Conservation (phyloP, 306 rosid genomes). For the Alnus glutinosa region DNA sequence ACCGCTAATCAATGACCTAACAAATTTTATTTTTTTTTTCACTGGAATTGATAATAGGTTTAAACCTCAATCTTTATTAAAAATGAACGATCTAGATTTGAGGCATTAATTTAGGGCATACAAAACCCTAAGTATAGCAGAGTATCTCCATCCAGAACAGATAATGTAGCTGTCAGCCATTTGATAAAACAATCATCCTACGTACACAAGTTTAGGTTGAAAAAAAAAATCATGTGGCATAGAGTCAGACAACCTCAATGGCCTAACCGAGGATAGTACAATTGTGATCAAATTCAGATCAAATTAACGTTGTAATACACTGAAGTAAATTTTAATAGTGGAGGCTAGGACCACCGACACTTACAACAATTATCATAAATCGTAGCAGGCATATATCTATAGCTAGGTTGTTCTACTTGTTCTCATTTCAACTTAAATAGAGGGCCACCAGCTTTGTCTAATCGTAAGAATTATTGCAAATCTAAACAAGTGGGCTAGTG, state of each 20-base stretch:
- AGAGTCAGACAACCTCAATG: not conserved
- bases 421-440: constrained; percentile 3
- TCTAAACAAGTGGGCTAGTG: not conserved
- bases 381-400: not conserved
- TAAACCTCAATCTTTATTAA: too few species aligned
- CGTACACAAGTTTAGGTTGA: too few species aligned
- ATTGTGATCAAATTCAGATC: constrained; percentile 14
- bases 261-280: not conserved
- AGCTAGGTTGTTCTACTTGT: constrained; percentile 10
- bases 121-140: too few species aligned
- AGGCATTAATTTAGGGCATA: too few species aligned
- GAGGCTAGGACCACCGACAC: constrained; percentile 15
- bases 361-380: constrained; percentile 12
- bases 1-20: too few species aligned
- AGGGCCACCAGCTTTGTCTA: constrained; percentile 11
- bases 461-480: not conserved
- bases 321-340: not conserved
- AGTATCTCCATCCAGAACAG: too few species aligned
- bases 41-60: too few species aligned
- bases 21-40: too few species aligned
- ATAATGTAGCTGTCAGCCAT: too few species aligned
- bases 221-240: not conserved
- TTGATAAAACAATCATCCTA: too few species aligned
- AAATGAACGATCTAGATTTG: too few species aligned
- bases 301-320: not conserved